A percentile compares a stretch with the other conserved stretches of the same genome.
Conservation (phyloP, 2,329 filamentous ascomycete genomes). For the Apiospora saccharicola region DNA sequence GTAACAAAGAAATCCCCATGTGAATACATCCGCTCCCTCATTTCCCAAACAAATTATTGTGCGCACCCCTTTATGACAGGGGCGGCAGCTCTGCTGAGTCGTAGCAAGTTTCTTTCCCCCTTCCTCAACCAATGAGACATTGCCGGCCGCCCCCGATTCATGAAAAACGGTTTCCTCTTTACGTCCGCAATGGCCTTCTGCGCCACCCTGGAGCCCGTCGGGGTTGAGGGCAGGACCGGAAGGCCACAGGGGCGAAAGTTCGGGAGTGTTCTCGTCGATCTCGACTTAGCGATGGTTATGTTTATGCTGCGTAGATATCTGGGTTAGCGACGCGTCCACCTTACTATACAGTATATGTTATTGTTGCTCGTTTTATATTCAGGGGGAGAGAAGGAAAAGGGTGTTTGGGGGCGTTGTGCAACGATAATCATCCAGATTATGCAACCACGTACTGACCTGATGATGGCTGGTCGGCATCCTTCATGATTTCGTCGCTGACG, state of each 20-base stretch:
- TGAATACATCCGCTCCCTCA: background rate
- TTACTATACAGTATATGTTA: too few species aligned
- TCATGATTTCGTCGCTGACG: background rate
- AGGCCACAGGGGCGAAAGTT: background rate
- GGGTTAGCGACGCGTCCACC: background rate
- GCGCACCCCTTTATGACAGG: background rate
- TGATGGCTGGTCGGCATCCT: background rate
- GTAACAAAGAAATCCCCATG: background rate
- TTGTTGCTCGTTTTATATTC: too few species aligned
- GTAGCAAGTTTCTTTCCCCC: background rate
- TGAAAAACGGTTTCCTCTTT: background rate
- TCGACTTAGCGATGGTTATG: background rate
- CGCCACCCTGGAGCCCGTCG: constrained; percentile 2
- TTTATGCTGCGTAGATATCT: background rate
- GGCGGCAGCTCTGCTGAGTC: background rate
- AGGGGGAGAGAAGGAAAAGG: too few species aligned
- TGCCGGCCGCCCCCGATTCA: background rate
- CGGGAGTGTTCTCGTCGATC: background rate
- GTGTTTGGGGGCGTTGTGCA: background rate
- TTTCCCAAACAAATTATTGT: background rate
- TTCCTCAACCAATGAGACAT: constrained; percentile 10
- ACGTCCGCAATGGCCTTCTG: constrained; percentile 1
- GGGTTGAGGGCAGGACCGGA: background rate
- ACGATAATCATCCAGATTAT: background rate
- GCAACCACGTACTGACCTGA: background rate